phyloP scores from a whole-genome alignment of 1,284 basidiomycete genomes.

The Gomphus bonarii region DNA sequence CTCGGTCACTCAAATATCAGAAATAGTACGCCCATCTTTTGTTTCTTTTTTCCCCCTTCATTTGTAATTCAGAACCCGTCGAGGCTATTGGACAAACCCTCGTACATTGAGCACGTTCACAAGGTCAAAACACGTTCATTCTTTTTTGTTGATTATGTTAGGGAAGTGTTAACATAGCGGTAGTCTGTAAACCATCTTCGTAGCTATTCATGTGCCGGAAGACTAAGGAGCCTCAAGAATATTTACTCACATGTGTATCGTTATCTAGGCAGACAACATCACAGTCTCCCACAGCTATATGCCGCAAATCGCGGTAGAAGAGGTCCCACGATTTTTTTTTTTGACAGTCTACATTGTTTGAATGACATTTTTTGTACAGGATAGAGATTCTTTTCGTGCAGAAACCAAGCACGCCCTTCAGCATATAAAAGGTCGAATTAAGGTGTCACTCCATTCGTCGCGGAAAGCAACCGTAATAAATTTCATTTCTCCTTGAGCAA shows the following conservation, averaged over 20 bases:
- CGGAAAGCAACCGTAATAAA: background rate
- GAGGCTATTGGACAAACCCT: background rate
- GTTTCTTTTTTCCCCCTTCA: background rate
- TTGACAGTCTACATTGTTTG: background rate
- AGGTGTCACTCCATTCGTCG: background rate
- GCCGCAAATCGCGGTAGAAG: background rate
- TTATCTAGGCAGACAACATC: background rate
- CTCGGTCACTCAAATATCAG: background rate
- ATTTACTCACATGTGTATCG: background rate
- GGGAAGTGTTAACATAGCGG: background rate
- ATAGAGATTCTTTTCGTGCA: background rate
- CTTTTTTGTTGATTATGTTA: background rate
- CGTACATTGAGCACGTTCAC: background rate
- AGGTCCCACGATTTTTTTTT: background rate
- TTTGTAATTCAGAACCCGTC: background rate
- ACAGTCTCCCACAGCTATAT: background rate
- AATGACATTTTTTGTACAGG: background rate
- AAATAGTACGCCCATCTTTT: background rate
- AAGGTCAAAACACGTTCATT: background rate
- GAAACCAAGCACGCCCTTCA: background rate
- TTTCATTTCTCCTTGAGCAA: background rate
- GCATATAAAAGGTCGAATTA: background rate
- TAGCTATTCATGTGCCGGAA: background rate
- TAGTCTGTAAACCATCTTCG: background rate
- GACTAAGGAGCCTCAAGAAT: background rate